phyloP scores from a whole-genome alignment of 176 grass and related monocot species.

The Chrysopogon serrulatus region DNA sequence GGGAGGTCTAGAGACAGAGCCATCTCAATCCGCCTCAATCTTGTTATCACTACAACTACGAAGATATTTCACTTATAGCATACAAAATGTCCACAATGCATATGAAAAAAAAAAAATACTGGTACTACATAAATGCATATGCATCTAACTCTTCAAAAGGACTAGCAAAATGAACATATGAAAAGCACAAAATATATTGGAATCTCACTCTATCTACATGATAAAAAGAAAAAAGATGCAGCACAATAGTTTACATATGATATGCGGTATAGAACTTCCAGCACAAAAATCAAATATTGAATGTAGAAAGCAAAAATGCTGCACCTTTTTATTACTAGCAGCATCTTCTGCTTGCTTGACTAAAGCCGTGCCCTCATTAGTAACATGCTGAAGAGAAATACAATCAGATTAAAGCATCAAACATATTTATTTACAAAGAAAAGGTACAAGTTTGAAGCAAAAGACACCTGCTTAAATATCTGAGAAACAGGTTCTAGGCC shows the following conservation, averaged over 20 bases:
- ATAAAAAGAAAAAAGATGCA: neutral
- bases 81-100: neutral
- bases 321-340: slow-evolving; percentile 83
- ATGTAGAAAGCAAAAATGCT: neutral
- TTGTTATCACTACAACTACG: neutral
- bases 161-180: neutral
- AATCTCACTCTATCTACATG: neutral
- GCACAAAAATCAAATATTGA: neutral
- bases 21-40: too few species aligned
- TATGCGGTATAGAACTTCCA: neutral
- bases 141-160: neutral
- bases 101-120: neutral
- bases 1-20: too few species aligned
- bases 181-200: neutral
- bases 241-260: neutral
- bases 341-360: slow-evolving; percentile 96
- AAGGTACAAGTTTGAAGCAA: neutral
- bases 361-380: slow-evolving; percentile 69
- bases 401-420: slow-evolving; percentile 8
- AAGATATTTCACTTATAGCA: neutral
- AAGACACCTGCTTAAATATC: slow-evolving; percentile 85
- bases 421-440: slow-evolving; percentile 8
- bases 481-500: slow-evolving; percentile 82
- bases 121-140: neutral
- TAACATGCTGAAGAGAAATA: slow-evolving; percentile 75